These are phyloP conservation scores for Triticum turgidum DNA, from an alignment of 176 grass and related monocot genomes.

Conservation along the genomic window DNA sequence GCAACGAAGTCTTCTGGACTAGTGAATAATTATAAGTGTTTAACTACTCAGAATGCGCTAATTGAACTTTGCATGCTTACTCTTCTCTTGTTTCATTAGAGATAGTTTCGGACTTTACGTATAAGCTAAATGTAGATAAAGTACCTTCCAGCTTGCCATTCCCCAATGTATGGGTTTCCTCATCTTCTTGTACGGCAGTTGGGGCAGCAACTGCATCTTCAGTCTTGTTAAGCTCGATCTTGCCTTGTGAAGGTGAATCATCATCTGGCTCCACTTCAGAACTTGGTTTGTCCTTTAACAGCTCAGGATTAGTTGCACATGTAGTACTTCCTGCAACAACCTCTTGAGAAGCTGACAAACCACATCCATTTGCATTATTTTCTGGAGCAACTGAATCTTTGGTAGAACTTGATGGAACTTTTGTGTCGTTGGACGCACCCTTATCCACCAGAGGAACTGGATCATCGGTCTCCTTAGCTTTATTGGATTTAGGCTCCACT, in stretches of 20 bases:
- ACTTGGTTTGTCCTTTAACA: slow-evolving; percentile 42
- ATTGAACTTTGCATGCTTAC: slow-evolving; percentile 12
- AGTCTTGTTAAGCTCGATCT: slow-evolving; percentile 27
- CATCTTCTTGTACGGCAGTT: slow-evolving; percentile 32
- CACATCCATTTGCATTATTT: slow-evolving; percentile 34
- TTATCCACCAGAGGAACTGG: slow-evolving; percentile 35
- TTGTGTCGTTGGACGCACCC: slow-evolving; percentile 16
- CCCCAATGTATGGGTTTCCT: slow-evolving; percentile 40
- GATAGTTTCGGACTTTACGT: slow-evolving; percentile 6
- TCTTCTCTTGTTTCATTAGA: slow-evolving; percentile 14
- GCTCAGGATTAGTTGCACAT: slow-evolving; percentile 26
- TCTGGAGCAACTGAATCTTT: slow-evolving; percentile 15
- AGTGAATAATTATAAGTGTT: slow-evolving; percentile 15
- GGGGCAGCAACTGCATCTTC: slow-evolving; percentile 37
- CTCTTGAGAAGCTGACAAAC: slow-evolving; percentile 36
- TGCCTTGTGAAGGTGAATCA: slow-evolving; percentile 39
- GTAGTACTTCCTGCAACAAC: slow-evolving; percentile 34
- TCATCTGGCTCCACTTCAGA: slow-evolving; percentile 25
- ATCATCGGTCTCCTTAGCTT: slow-evolving; percentile 38
- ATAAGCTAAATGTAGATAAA: slow-evolving; percentile 4
- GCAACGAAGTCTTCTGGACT: neutral
- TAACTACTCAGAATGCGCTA: neutral
- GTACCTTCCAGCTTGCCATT: slow-evolving; percentile 56
- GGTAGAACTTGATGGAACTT: slow-evolving; percentile 35
- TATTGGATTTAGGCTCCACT: slow-evolving; percentile 21